Evolutionary conservation across 73 alveolate species (phyloP), one percentile per base, ranked within the genome.

Genomic region (Symbiodinium pilosum): DNA sequence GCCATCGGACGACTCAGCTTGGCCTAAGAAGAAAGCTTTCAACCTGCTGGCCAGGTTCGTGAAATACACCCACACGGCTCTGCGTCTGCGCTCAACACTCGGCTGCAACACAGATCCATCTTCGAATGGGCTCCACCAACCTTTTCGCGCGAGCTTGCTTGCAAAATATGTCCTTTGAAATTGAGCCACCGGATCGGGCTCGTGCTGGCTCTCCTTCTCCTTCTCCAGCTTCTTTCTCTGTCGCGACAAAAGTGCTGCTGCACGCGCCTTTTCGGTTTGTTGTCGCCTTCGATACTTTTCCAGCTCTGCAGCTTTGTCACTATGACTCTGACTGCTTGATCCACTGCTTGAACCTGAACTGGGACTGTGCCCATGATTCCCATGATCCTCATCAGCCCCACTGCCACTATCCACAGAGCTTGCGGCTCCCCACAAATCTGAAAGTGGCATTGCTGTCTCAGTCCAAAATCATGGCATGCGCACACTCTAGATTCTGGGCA

Each of bases 21-120:
- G 52, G 28, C 93, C 93, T 3, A 52, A 21, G 21, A 86, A 86
- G 28, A 86, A 0, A 4, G 30, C 18, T 3, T 12, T 21, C 41
- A 86, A 2, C 39, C 83, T 34, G 26, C 21, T 44, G 30, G 26
- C 93, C 20, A 86, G 54, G 54, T 52, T 34, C 18, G 34, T 6
- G 52, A 86, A 86, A 30, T 86, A 86, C 36, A 51, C 40, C 93
- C 93, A 86, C n/a, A 86, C 83, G 26, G 93, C 93, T 2, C 93
- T 30, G 30, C 36, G 84, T 36, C 93, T n/a, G 8, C 18, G 36
- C 28, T 9, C 20, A 39, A 34, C 52, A 51, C 3, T 5, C 38
- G 30, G 8, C 47, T 44, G 38, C 52, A 2, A 39, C 84, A 21
- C 8, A 14, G 36, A 28, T 7, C 21, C 20, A 39, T 1, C 69